These are phyloP conservation scores for Recurvomyces mirabilis DNA, from an alignment of 495 filamentous ascomycete genomes.

Conservation along the genomic window DNA sequence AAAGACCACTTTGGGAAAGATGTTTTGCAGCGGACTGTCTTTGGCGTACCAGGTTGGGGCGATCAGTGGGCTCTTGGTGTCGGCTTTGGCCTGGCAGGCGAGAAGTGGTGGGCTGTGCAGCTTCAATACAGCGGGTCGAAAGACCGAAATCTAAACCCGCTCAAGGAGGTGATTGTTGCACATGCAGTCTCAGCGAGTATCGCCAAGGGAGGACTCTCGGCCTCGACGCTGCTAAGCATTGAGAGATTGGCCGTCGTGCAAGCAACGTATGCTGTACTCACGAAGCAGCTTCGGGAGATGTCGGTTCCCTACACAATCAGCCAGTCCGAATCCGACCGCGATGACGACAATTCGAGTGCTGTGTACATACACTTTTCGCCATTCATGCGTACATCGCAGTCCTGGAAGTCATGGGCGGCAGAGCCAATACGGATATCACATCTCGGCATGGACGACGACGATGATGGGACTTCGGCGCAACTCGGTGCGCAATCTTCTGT, in stretches of 20 bases:
- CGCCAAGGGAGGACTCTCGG: not conserved
- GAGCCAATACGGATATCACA: slow-evolving; percentile 10
- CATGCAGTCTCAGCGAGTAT: not conserved
- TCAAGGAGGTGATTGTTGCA: not conserved
- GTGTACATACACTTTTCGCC: slow-evolving; percentile 8
- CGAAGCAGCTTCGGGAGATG: slow-evolving; percentile 1
- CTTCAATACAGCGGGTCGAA: slow-evolving; percentile 6
- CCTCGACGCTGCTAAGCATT: slow-evolving; percentile 1
- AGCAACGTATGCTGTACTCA: slow-evolving; percentile 3
- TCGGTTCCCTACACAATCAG: slow-evolving; percentile 2
- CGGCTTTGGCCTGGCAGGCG: slow-evolving; percentile 22
- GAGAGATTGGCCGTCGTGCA: slow-evolving; percentile 9
- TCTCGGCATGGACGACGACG: slow-evolving; percentile 8
- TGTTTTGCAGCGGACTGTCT: slow-evolving; percentile 23
- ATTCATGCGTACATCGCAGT: slow-evolving; percentile 10
- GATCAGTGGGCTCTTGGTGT: slow-evolving; percentile 25
- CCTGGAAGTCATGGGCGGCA: slow-evolving; percentile 11
- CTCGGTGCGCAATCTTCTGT: too few relatives aligned
- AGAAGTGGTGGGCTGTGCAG: slow-evolving; percentile 30
- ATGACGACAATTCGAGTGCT: not conserved
- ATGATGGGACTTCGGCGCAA: not conserved
- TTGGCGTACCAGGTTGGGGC: slow-evolving; percentile 23
- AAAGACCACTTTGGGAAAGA: slow-evolving; percentile 19
- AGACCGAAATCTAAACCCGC: not conserved
- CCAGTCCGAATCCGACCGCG: not conserved